Conservation (phyloP, 768 basidiomycete species). For the Suillus bovinus region DNA sequence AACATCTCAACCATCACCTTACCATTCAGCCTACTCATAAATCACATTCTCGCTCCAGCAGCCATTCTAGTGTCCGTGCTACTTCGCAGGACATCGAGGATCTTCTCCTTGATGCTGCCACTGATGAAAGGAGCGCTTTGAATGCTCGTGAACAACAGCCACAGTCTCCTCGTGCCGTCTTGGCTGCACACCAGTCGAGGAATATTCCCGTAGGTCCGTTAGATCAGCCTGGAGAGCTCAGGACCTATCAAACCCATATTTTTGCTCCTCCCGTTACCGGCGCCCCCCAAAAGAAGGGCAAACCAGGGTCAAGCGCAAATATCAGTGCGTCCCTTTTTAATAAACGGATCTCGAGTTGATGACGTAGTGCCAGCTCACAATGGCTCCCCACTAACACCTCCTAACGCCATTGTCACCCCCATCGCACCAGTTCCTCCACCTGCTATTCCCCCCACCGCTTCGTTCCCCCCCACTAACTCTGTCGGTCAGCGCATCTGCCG, state of each 20-base stretch:
- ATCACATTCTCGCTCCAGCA: constrained; percentile 30
- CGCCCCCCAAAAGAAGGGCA: constrained; percentile 67
- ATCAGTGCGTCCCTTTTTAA: constrained; percentile 23
- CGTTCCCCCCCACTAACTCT: constrained; percentile 43
- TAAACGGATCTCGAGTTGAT: constrained; percentile 2
- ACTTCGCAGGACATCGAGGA: constrained; percentile 44
- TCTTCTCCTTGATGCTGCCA: constrained; percentile 47
- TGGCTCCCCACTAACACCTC: constrained; percentile 10
- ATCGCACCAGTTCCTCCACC: constrained; percentile 2
- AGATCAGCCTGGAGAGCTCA: constrained; percentile 36
- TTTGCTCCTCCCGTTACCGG: constrained; percentile 76
- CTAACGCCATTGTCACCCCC: constrained; percentile 8
- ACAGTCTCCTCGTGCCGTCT: constrained; percentile 29
- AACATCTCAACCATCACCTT: constrained; percentile 6
- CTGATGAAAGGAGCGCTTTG: constrained; percentile 31
- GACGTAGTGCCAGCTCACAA: constrained; percentile 2
- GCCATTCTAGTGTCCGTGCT: constrained; percentile 36
- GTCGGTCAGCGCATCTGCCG: constrained; percentile 76
- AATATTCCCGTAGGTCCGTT: constrained; percentile 31
- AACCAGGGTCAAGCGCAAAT: constrained; percentile 34
- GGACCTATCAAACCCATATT: constrained; percentile 63
- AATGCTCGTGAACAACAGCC: constrained; percentile 31
- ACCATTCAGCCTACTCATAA: constrained; percentile 15
- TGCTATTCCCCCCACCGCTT: constrained; percentile 12
- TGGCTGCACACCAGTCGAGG: constrained; percentile 33